Conservation (phyloP, 192 early-diverging fungal genomes). For the Mortierella hygrophila region DNA sequence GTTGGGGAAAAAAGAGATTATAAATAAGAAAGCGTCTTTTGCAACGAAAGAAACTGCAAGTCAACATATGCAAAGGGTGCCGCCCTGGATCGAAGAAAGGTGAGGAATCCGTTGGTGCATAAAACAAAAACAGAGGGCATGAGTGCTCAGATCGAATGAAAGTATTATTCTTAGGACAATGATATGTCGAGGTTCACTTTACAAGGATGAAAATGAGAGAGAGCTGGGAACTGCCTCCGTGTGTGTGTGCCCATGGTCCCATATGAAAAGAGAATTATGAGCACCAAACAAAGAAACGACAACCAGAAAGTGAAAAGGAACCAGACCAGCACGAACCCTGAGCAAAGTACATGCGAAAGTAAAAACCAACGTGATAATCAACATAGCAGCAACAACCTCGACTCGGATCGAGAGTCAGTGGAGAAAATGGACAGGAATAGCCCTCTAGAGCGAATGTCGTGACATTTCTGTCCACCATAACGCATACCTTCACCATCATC, state of each 20-base stretch:
- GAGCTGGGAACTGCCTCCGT: neutral
- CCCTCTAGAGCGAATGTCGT: too few species aligned
- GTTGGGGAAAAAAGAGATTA: neutral
- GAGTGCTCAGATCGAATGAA: neutral
- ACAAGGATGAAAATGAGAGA: neutral
- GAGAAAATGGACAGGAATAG: too few species aligned
- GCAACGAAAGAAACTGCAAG: neutral
- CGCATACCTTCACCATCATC: too few species aligned
- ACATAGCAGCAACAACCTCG: too few species aligned
- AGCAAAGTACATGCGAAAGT: too few species aligned
- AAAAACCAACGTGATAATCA: too few species aligned
- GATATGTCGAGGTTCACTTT: neutral
- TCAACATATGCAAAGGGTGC: neutral
- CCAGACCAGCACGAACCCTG: neutral
- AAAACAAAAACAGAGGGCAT: neutral
- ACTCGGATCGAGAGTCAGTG: too few species aligned
- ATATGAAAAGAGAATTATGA: neutral
- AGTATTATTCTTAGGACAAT: neutral
- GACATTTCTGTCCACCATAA: too few species aligned
- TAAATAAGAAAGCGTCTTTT: neutral
- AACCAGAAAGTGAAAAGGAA: neutral
- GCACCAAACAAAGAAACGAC: neutral
- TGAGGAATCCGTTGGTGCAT: neutral
- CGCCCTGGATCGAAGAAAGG: neutral
- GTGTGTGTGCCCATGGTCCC: neutral